Conservation (phyloP, 768 basidiomycete genomes). For the Mycena belliarum region DNA sequence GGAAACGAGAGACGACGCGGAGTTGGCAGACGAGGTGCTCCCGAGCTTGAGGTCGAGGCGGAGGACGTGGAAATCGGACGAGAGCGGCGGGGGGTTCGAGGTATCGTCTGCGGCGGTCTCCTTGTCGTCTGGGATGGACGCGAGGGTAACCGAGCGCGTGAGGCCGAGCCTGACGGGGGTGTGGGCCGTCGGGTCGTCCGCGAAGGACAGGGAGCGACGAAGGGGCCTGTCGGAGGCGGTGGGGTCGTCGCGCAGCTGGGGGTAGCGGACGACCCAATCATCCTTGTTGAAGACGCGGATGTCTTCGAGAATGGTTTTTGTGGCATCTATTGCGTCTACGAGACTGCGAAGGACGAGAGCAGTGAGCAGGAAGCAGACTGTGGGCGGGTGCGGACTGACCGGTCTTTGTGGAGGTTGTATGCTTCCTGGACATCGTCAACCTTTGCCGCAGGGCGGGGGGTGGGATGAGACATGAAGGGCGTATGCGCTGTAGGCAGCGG, state of each 20-base stretch:
- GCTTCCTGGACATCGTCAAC: conserved; percentile 76
- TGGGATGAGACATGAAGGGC: conserved; percentile 16
- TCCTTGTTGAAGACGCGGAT: conserved; percentile 81
- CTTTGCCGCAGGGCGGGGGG: conserved; percentile 28
- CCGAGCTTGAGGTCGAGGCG: conserved; percentile 93
- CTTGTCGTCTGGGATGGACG: conserved; percentile 49
- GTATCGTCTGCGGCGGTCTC: conserved; percentile 31
- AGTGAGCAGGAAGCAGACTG: not conserved
- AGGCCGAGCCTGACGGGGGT: conserved; percentile 63
- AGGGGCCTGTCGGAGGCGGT: conserved; percentile 25
- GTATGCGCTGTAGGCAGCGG: not conserved
- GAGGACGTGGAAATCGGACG: conserved; percentile 80
- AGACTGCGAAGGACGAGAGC: conserved; percentile 51
- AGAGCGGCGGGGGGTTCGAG: conserved; percentile 34
- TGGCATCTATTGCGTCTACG: conserved; percentile 72
- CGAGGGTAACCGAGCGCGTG: conserved; percentile 60
- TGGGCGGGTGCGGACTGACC: conserved; percentile 49
- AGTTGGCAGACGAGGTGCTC: conserved; percentile 61
- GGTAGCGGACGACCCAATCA: conserved; percentile 89
- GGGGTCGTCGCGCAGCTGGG: conserved; percentile 59
- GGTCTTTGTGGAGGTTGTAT: conserved; percentile 74
- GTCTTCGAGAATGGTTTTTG: conserved; percentile 67
- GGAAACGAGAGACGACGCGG: conserved; percentile 75
- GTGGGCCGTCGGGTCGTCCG: conserved; percentile 72
- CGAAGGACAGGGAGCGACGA: conserved; percentile 79